Percentiles rank a stretch among this genome's conserved stretches.
Conservation (phyloP, 208 protist genomes). For the Crithidia fasciculata region DNA sequence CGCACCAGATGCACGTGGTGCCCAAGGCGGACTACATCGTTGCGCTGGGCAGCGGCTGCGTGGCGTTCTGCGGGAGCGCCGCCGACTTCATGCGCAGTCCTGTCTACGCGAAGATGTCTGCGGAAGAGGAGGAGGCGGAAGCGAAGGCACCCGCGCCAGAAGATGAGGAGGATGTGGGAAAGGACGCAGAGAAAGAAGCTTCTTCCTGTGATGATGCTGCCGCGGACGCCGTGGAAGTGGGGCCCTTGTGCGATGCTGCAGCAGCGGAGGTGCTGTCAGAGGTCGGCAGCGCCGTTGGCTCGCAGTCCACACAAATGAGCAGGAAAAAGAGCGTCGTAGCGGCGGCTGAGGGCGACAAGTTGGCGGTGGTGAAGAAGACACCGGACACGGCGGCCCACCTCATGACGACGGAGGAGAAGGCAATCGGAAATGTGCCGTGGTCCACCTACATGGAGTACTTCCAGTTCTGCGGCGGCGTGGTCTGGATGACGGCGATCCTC, state of each 20-base stretch:
- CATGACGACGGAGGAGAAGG: constrained; percentile 62
- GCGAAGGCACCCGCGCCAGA: neutral
- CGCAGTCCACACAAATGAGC: no score
- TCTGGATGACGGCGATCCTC: constrained; percentile 41
- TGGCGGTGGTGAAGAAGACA: neutral
- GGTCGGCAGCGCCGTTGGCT: no score
- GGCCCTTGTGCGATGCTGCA: no score
- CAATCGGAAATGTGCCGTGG: constrained; percentile 56
- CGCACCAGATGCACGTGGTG: constrained; percentile 92
- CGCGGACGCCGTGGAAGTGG: no score
- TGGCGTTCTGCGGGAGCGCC: constrained; percentile 35
- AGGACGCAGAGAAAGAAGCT: no score
- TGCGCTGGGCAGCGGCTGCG: constrained; percentile 55
- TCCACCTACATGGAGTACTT: constrained; percentile 68
- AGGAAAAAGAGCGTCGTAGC: no score
- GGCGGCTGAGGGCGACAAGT: neutral
- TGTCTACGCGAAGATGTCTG: constrained; percentile 43
- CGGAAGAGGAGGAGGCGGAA: constrained; percentile 1
- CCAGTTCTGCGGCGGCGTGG: constrained; percentile 50
- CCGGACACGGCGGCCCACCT: constrained; percentile 11
- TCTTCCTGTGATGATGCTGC: no score
- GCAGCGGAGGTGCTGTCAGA: no score
- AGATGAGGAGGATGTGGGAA: no score
- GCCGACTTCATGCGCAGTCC: constrained; percentile 34
- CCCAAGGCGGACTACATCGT: constrained; percentile 82